phyloP scores from a whole-genome alignment of 495 filamentous ascomycete genomes.

The Podospora bellae-mahoneyi region DNA sequence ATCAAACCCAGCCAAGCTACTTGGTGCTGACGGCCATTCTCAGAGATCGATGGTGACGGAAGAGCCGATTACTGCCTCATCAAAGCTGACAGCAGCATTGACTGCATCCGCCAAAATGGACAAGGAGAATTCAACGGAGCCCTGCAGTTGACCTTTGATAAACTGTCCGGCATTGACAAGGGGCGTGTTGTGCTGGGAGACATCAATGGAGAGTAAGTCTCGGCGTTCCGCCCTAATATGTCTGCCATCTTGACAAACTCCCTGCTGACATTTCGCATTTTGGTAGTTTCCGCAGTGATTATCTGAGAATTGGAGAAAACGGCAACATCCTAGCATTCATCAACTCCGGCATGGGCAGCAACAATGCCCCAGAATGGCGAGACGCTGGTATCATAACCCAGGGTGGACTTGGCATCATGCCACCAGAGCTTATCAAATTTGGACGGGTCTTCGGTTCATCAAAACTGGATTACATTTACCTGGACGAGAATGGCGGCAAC shows the following conservation, averaged over 20 bases:
- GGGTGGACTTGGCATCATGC: not conserved
- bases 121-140: not conserved
- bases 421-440: not conserved
- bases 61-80: constrained; percentile 15
- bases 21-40: not conserved
- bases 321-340: constrained; percentile 8
- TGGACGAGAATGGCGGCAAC: not conserved
- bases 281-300: constrained; percentile 13
- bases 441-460: not conserved
- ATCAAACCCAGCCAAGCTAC: not conserved
- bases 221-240: not conserved
- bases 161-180: not conserved
- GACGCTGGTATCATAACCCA: not conserved
- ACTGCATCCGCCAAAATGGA: not conserved
- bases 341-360: constrained; percentile 8
- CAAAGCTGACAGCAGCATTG: constrained; percentile 2
- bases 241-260: too few relatives aligned
- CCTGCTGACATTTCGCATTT: not conserved
- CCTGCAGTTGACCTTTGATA: not conserved
- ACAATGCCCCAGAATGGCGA: constrained; percentile 4
- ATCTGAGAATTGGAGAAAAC: constrained; percentile 9
- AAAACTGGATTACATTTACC: not conserved
- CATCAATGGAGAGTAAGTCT: constrained; percentile 3
- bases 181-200: not conserved
- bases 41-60: constrained; percentile 18